phyloP scores from a whole-genome alignment of 2,329 filamentous ascomycete genomes.

The Colletotrichum viniferum region DNA sequence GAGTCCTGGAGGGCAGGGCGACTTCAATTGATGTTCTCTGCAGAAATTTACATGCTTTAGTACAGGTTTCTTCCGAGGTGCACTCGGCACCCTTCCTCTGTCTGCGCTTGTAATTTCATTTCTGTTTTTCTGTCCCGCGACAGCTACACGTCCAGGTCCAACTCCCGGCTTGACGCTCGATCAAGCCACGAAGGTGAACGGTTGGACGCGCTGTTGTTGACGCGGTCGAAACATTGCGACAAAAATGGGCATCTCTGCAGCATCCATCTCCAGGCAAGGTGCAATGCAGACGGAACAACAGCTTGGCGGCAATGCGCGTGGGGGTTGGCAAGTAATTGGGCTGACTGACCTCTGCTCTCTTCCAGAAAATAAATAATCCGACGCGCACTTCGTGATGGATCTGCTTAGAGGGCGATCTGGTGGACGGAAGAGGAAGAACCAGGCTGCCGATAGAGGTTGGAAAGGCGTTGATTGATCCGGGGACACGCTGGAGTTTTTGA shows the following conservation, averaged over 20 bases:
- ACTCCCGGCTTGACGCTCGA: background rate
- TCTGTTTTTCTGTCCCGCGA: background rate
- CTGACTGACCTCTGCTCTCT: conserved; percentile 20
- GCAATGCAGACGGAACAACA: background rate
- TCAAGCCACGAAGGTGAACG: background rate
- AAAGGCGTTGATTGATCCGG: conserved; percentile 24
- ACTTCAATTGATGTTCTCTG: conserved; percentile 10
- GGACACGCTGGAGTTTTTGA: conserved; percentile 21
- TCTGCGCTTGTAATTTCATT: background rate
- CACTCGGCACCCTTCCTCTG: background rate
- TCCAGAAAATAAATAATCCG: conserved; percentile 4
- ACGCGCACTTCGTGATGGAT: conserved; percentile 21
- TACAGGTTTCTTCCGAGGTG: background rate
- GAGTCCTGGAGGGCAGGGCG: background rate
- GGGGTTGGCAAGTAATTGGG: background rate
- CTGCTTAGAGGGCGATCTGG: conserved; percentile 17
- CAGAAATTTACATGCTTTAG: conserved; percentile 3
- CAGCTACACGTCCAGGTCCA: background rate
- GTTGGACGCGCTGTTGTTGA: background rate
- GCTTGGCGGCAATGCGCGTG: background rate
- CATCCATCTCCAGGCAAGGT: background rate
- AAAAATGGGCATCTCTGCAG: background rate
- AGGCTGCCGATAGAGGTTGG: conserved; percentile 20
- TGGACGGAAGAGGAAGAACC: conserved; percentile 26
- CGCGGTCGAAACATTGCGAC: background rate